These are phyloP conservation scores for Alisma plantagoaquatica DNA, from an alignment of 106 monocot genomes.

Conservation along the genomic window DNA sequence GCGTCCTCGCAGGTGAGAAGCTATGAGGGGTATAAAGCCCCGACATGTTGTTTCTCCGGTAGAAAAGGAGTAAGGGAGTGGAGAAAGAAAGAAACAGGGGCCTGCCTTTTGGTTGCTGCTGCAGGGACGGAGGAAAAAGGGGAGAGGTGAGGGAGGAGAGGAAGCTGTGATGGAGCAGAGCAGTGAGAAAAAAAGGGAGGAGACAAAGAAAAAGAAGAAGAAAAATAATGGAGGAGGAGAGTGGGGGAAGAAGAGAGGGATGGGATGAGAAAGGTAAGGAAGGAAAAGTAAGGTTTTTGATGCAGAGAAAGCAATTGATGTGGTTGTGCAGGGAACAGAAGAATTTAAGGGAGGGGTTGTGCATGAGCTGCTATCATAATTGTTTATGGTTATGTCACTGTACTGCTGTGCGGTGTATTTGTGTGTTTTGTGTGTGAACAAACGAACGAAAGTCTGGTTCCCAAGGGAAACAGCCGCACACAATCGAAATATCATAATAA, in stretches of 20 bases:
- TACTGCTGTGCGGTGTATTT: no score
- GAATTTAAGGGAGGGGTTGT: neutral
- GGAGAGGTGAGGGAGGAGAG: slow-evolving; percentile 1
- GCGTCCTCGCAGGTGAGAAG: slow-evolving; percentile 83
- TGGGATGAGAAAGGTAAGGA: neutral
- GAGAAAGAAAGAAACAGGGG: no score
- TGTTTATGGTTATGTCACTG: no score
- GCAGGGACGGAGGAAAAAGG: slow-evolving; percentile 1
- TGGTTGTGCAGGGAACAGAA: neutral
- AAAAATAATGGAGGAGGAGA: neutral
- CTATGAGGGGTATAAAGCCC: slow-evolving; percentile 59
- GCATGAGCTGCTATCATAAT: no score
- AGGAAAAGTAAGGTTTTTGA: neutral
- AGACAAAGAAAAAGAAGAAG: neutral
- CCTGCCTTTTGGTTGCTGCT: no score
- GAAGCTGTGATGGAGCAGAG: no score
- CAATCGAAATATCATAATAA: no score
- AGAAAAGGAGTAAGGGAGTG: neutral
- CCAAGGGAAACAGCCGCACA: no score
- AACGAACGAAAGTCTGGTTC: no score
- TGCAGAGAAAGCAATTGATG: no score
- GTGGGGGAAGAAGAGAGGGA: neutral
- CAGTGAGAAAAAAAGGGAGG: no score
- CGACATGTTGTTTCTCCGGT: slow-evolving; percentile 37
- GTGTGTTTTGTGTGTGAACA: neutral